phyloP scores from a whole-genome alignment of 352 stramenopile species.

The Globisporangium alternatum region DNA sequence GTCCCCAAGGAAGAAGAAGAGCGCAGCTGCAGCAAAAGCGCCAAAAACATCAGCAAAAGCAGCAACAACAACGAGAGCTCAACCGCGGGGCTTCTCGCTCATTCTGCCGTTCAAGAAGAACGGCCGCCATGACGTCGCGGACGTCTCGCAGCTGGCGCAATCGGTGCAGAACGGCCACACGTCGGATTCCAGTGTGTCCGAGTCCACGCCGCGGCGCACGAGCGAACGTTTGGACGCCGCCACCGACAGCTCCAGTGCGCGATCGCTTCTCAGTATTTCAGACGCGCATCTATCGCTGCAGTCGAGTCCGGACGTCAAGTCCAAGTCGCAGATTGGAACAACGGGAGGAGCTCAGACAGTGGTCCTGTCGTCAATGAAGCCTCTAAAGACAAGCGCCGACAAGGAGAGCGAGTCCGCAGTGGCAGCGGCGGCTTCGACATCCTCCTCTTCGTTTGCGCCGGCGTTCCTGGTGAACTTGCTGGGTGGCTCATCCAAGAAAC shows the following conservation, averaged over 20 bases:
- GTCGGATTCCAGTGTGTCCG: slow-evolving; percentile 17
- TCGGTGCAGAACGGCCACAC: neutral
- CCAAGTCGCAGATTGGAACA: neutral
- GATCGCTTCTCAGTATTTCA: slow-evolving; percentile 9
- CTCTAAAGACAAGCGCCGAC: neutral
- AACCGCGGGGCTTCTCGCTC: slow-evolving; percentile 39
- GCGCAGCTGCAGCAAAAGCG: neutral
- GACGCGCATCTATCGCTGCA: neutral
- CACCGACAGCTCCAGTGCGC: slow-evolving; percentile 9
- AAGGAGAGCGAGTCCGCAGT: slow-evolving; percentile 8
- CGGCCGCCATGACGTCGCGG: slow-evolving; percentile 16
- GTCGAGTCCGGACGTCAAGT: neutral
- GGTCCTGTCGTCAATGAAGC: neutral
- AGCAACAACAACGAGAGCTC: slow-evolving; percentile 13
- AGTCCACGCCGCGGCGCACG: slow-evolving; percentile 6
- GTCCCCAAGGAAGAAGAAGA: slow-evolving; percentile 13
- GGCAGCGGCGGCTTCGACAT: neutral
- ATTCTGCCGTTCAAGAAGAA: slow-evolving; percentile 55
- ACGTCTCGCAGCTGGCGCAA: neutral
- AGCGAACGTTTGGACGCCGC: slow-evolving; percentile 17
- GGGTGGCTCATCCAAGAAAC: slow-evolving; percentile 9
- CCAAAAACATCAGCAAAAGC: neutral
- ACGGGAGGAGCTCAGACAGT: slow-evolving; percentile 1
- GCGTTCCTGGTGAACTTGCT: slow-evolving; percentile 15
- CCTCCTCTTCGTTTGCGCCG: slow-evolving; percentile 10